Base-by-base conservation (phyloP, 305 asterid species). In the Lippia alba region DNA sequence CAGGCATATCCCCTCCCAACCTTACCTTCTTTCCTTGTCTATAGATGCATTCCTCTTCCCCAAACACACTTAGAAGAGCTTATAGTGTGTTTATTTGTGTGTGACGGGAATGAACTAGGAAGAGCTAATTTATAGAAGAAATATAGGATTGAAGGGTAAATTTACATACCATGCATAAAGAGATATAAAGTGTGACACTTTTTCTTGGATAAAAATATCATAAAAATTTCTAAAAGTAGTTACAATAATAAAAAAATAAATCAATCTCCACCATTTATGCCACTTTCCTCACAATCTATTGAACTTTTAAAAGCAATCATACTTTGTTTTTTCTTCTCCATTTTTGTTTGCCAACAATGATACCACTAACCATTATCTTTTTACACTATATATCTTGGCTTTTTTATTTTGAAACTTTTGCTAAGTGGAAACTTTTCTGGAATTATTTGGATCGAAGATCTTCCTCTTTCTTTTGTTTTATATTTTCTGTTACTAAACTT, bases 1-100 rank as follows among this genome's bases (percentile, higher is more conserved):
- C 86, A 83, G 85, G 87, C 87, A 83, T 73, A 66, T 73, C 80
- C 46, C 78, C 33, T 70, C 76, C 50, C 41, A 69, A 72, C 71
- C 57, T 65, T 54, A 30, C 54, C 51, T 24, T 57, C 76, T 34
- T 24, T 34, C 53, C 39, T 53, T 19, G 64, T 20, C 64, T 24
- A 5, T 15, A 9, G 15, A 14, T 30, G 12, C 56, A 16, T 48
- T 48, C n/a, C n/a, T 6, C 5, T 6, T 15, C 16, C 34, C 7
- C 34, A 8, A 12, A 54, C 32, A 16, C 14, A 49, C 17, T 5
- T 2, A 5, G 56, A 51, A 17, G 56, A 51, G 30, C 11, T 51
- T 51, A 6, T 51, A 8, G 7, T 17, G 24, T 16, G 11, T 51
- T 19, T 14, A 19, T 4, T 4, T 10, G 3, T 36, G 7, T 24